Base-by-base conservation (phyloP, 148 eudicot species). In the Amaranthus hypochondriacus region DNA sequence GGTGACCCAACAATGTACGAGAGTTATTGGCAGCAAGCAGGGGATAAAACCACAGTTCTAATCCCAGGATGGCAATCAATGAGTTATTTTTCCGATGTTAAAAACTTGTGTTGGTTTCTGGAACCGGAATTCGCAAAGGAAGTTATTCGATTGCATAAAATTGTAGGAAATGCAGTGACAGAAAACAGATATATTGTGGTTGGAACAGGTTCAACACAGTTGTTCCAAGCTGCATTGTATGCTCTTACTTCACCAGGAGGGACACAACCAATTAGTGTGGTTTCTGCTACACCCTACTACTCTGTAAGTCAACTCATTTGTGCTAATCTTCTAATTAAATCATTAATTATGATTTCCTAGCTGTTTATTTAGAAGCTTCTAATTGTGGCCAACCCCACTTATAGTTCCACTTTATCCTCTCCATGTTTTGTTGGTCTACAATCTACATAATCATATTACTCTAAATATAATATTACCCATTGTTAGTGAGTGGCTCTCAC, bases 1-100 rank as follows among this genome's bases (percentile, higher is more conserved):
- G 99, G 99, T 1, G 97, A 95, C 86, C 98, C 99, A 14, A 95
- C 96, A 77, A 92, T 95, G 97, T 95, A 92, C 59, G 96, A 92
- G 86, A 78, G 58, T 63, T 92, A 81, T 76, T 95, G 99, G 99
- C 79, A 79, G 73, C 80, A 83, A 62, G 83, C 83, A 21, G 92
- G 96, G 18, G 92, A 88, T 76, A 83, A 83, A 66, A 77, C 92
- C 9, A 81, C 90, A 10, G 80, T 92, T 54, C 80, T 85, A 63
- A 88, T 92, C 65, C 62, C 90, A 5, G 97, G 97, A 5, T 90
- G 96, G 92, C 90, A 90, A 62, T 82, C 81, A 66, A 88, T 90
- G 76, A 95, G 99, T 76, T 95, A 95, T 79, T 92, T 95, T 68
- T 90, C 97, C 0, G 97, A 95, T 82, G 77, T 77, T 42, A 84